Evolutionary conservation across 352 stramenopile species (phyloP), one percentile per base, ranked within the genome.

Genomic region (Globisporangium orthogonon): DNA sequence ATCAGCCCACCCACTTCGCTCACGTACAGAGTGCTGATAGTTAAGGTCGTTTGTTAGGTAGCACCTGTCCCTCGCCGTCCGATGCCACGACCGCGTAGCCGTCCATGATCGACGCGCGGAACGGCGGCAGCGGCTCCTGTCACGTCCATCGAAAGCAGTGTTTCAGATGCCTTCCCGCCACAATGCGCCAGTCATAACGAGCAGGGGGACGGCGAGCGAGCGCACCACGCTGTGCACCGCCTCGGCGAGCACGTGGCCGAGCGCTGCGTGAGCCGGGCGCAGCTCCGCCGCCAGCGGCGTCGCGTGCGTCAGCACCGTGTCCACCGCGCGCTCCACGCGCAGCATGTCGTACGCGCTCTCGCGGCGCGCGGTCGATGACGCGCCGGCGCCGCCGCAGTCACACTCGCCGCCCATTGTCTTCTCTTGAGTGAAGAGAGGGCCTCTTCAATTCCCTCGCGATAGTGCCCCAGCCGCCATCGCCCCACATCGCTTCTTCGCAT

Each of bases 71-170:
- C 23, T 79, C 69, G 54, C 85, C 85, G 41, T 96, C 83, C 7
- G 79, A 74, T n/a, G 87, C 81, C 2, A 95, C 68, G 0, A 99
- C 87, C 7, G 95, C 96, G 71, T 98, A 99, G 33, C 97, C 97
- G 74, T 99, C 97, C 95, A 98, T 99, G 50, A 99, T 98, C 45
- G 91, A 98, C 31, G 95, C 94, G n/a, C 88, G 89, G 63, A 98
- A 98, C 5, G 90, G 78, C 5, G 97, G 97, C 59, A 98, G 74
- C n/a, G 92, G 84, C 47, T 95, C 87, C 73, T 88, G 54, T 52
- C 18, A 23, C 35, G 2, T 14, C 35, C 17, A 41, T 4, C 17
- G 23, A 23, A 23, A 23, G 23, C 23, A 23, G 23, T 23, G 23
- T 23, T 23, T 23, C 23, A 23, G 23, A 23, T 23, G 23, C 23